Conservation (phyloP, 495 filamentous ascomycete genomes). For the Aspergillus mulundensis region DNA sequence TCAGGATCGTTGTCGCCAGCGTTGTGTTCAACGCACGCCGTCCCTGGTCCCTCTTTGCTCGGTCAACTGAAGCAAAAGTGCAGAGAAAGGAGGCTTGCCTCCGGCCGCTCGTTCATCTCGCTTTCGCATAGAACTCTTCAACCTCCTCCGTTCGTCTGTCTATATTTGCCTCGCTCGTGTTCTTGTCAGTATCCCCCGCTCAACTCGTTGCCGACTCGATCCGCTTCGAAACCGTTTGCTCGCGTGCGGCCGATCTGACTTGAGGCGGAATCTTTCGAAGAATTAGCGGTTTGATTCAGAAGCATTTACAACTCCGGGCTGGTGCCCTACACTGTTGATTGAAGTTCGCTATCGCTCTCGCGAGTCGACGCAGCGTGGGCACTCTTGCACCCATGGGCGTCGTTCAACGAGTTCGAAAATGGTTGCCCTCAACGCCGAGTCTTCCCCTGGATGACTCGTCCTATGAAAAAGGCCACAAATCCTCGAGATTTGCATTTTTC, state of each 20-base stretch:
- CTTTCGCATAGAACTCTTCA: constrained; percentile 7
- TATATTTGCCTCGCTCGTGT: background rate
- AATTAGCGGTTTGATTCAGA: background rate
- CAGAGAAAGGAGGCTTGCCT: constrained; percentile 48
- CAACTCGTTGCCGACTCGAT: background rate
- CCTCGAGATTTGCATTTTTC: constrained; percentile 75
- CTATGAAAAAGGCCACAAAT: constrained; percentile 48
- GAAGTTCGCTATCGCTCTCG: constrained; percentile 23
- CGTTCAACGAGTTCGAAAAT: constrained; percentile 59
- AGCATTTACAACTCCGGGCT: constrained; percentile 11
- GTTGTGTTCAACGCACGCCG: constrained; percentile 28
- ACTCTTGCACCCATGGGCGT: constrained; percentile 53
- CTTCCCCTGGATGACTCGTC: constrained; percentile 58
- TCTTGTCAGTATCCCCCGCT: background rate
- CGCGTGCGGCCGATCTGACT: constrained; percentile 14
- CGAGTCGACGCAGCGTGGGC: constrained; percentile 25
- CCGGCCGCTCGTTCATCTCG: constrained; percentile 46
- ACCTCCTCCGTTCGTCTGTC: constrained; percentile 8
- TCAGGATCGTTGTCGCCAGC: constrained; percentile 28
- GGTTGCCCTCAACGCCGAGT: constrained; percentile 57
- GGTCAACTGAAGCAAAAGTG: constrained; percentile 32
- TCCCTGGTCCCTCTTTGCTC: constrained; percentile 17
- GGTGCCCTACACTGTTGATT: constrained; percentile 21
- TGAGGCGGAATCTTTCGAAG: background rate
- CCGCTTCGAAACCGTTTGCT: constrained; percentile 1